Conservation (phyloP, 2,329 filamentous ascomycete species). For the Ciborinia camelliae region DNA sequence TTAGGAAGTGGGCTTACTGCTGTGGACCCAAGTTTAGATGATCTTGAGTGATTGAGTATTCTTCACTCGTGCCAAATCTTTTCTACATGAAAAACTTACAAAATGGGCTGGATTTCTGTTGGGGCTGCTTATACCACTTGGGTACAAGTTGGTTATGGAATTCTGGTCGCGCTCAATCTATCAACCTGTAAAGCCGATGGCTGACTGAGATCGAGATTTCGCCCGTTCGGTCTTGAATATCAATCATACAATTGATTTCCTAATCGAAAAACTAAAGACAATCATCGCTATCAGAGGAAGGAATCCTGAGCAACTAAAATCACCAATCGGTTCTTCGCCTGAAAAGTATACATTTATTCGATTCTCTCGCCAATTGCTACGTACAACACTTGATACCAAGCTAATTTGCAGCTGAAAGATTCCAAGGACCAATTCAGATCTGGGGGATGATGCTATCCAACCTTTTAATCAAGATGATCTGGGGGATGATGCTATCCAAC, state of each 20-base stretch:
- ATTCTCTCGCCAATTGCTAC: too few relatives aligned
- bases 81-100: conserved; percentile 12
- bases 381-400: too few relatives aligned
- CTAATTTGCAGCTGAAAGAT: too few relatives aligned
- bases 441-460: too few relatives aligned
- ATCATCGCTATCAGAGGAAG: neutral
- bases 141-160: conserved; percentile 14
- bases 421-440: too few relatives aligned
- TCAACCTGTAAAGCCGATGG: conserved; percentile 19
- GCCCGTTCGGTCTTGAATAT: neutral
- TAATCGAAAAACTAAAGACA: neutral
- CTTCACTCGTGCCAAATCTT: conserved; percentile 20
- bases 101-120: neutral
- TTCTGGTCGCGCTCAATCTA: conserved; percentile 19
- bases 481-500: too few relatives aligned
- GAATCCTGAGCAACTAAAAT: neutral
- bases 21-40: conserved; percentile 12
- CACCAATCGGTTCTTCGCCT: neutral
- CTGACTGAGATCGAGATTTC: conserved; percentile 14
- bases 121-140: conserved; percentile 16
- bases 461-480: neutral
- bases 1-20: conserved; percentile 19
- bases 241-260: neutral
- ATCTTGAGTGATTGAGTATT: conserved; percentile 17
- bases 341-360: neutral